Evolutionary conservation across 495 filamentous ascomycete species (phyloP).

Genomic region (Podospora pseudopauciseta): DNA sequence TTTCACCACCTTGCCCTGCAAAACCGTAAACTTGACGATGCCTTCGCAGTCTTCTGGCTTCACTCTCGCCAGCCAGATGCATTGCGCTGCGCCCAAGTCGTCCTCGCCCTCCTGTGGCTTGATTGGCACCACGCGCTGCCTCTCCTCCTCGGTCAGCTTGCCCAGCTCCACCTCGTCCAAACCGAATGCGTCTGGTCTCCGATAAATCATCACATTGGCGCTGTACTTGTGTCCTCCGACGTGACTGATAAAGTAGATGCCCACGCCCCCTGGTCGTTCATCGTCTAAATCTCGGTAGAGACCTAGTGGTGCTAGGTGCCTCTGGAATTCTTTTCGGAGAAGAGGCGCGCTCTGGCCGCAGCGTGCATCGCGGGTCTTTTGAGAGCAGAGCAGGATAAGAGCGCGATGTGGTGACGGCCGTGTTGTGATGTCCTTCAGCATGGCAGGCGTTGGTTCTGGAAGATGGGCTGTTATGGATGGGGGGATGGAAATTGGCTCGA

Average conservation of each 20-base stretch:
- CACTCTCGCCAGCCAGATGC: constrained; percentile 91
- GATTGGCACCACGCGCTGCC: constrained; percentile 18
- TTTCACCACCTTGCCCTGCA: constrained; percentile 93
- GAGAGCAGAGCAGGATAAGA: constrained; percentile 90
- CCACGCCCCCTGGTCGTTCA: constrained; percentile 81
- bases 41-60: constrained; percentile 92
- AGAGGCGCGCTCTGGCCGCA: constrained; percentile 92
- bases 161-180: constrained; percentile 42
- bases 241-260: constrained; percentile 93
- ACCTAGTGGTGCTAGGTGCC: constrained; percentile 79
- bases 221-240: constrained; percentile 93
- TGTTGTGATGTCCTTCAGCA: constrained; percentile 52
- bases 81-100: constrained; percentile 68
- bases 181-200: constrained; percentile 60
- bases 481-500: constrained; percentile 43
- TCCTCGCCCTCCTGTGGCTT: constrained; percentile 19
- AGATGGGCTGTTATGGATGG: constrained; percentile 54
- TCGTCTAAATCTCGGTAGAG: constrained; percentile 86
- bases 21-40: constrained; percentile 80
- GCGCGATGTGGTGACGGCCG: constrained; percentile 74
- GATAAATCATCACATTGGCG: constrained; percentile 89
- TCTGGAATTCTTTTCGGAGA: constrained; percentile 78
- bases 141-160: constrained; percentile 27
- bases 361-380: constrained; percentile 86
- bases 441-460: constrained; percentile 30